Evolutionary conservation across 352 stramenopile genomes (phyloP), one percentile per base, ranked within the genome.

Genomic region (Phytophthora idaei): DNA sequence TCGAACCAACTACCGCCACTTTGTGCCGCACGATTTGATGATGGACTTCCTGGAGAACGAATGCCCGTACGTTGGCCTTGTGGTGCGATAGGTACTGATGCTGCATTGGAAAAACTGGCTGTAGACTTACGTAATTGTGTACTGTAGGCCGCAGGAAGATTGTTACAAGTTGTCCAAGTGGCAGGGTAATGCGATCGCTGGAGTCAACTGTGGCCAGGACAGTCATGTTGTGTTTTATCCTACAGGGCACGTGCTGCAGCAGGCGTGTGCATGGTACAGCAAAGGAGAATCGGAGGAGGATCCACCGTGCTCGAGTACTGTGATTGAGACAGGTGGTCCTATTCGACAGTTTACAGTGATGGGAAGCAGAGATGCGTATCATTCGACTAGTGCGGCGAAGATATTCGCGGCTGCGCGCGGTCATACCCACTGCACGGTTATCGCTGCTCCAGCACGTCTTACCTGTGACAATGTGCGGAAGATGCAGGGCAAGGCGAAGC

Each of bases 111-210:
- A 32, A 46, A 32, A 46, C 1, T 27, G 4, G 7, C 5, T 36
- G 3, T 56, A 11, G 1, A 32, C 29, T 65, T 10, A 46, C 17
- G 6, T 21, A 8, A n/a, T 47, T 45, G 8, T 49, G 11, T 39
- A 51, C 2, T 39, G 45, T 31, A 85, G 67, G 17, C 42, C 41
- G 1, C 59, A 80, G 34, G 70, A 72, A 28, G 63, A 69, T 46
- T 60, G 48, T 12, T 39, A 55, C 17, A 57, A 58, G 12, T 49
- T 89, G 12, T 76, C 77, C 10, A 82, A 80, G 54, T 85, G 78
- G 73, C 85, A 93, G 58, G 80, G 85, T 64, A 93, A 93, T 63
- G 78, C 78, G 31, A 69, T 93, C 41, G 56, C 78, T 32, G 85
- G 81, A 39, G 61, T 78, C 8, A 61, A 74, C 36, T 60, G 64